These are phyloP conservation scores for Nematocida homosporus DNA, from an alignment of 371 early-diverging fungal genomes.

Conservation along the genomic window DNA sequence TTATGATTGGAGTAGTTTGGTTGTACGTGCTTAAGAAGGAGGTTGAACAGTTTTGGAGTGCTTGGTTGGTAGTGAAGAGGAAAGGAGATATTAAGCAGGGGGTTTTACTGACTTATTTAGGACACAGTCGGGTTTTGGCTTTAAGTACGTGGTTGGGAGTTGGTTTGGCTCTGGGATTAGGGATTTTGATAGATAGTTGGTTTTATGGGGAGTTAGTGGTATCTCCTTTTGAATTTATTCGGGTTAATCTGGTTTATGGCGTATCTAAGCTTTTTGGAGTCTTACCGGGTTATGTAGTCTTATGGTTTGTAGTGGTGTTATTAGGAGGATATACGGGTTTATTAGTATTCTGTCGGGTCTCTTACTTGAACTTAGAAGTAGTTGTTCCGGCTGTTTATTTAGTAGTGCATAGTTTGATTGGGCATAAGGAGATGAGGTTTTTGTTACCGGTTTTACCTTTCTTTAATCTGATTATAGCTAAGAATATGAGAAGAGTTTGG, in stretches of 20 bases:
- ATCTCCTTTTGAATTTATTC: constrained; percentile 18
- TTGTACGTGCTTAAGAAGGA: constrained; percentile 5
- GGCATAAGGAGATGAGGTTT: constrained; percentile 93
- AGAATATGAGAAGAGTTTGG: constrained; percentile 46
- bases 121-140: constrained; percentile 13
- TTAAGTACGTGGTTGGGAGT: neutral
- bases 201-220: constrained; percentile 26
- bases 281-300: neutral
- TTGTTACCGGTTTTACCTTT: constrained; percentile 78
- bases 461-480: constrained; percentile 74
- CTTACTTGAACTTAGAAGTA: neutral
- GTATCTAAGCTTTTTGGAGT: constrained; percentile 45
- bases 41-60: neutral
- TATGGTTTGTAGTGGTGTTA: constrained; percentile 31
- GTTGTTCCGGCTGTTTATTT: constrained; percentile 67
- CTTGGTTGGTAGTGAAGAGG: constrained; percentile 5
- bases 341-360: constrained; percentile 3
- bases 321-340: constrained; percentile 22
- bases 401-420: constrained; percentile 72
- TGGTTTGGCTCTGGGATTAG: neutral
- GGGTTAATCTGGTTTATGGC: constrained; percentile 19
- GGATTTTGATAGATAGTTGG: neutral
- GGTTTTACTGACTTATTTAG: neutral
- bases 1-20: constrained; percentile 2
- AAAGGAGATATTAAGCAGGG: neutral